Conservation (phyloP, 2,329 filamentous ascomycete genomes). For the Pseudopithomyces chartarum region DNA sequence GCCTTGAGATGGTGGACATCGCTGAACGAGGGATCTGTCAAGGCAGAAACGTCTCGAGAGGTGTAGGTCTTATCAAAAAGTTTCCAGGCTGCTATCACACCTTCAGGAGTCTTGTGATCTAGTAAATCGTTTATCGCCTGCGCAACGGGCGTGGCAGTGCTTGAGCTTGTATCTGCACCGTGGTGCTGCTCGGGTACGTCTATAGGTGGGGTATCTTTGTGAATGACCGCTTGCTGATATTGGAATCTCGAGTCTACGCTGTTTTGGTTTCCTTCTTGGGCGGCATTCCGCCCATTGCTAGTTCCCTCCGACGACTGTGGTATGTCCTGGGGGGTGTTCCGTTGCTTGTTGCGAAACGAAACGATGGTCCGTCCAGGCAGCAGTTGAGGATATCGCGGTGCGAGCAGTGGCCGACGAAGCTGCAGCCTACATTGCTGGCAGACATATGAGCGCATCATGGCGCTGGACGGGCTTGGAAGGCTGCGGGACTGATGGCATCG, state of each 20-base stretch:
- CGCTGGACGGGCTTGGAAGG: slow-evolving; percentile 7
- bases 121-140: slow-evolving; percentile 13
- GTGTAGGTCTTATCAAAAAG: slow-evolving; percentile 33
- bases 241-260: background rate
- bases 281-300: slow-evolving; percentile 7
- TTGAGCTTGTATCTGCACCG: background rate
- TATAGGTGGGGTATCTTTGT: background rate
- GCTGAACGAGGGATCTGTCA: slow-evolving; percentile 23
- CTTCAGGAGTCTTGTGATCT: background rate
- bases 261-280: background rate
- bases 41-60: slow-evolving; percentile 34
- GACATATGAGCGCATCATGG: slow-evolving; percentile 40
- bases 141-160: background rate
- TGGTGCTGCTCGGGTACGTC: background rate
- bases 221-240: background rate
- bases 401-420: slow-evolving; percentile 19
- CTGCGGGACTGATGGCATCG: background rate
- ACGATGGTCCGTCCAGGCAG: slow-evolving; percentile 39
- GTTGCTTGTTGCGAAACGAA: slow-evolving; percentile 24
- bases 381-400: slow-evolving; percentile 29
- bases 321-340: slow-evolving; percentile 12
- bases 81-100: slow-evolving; percentile 31
- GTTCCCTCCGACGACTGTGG: slow-evolving; percentile 11
- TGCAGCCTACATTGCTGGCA: slow-evolving; percentile 39
- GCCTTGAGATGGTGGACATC: slow-evolving; percentile 26